Evolutionary conservation across 495 filamentous ascomycete genomes (phyloP), one percentile per base, ranked within the genome.

Genomic region (Aspergillus carlsbadensis): DNA sequence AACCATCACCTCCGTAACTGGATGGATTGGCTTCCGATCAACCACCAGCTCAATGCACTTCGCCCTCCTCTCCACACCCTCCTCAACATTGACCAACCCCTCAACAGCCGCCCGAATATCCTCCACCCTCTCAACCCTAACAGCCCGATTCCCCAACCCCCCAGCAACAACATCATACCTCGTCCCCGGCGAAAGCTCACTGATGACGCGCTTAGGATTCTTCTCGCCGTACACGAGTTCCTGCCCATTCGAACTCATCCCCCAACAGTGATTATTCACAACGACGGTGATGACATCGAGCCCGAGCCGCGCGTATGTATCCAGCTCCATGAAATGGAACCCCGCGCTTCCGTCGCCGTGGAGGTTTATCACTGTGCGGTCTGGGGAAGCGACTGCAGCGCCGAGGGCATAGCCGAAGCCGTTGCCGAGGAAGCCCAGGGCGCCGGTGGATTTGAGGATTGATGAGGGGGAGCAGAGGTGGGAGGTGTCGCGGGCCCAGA

Each of bases 241-340:
- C 37, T 70, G 67, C 1, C 67, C 64, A 21, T 70, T 67, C 10
- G 52, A 57, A 33, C 64, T 67, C 67, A 70, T 70, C 1, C 67
- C 67, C 67, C 67, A 67, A 17, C 48, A 58, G 18, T 57, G 61
- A 24, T 70, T 67, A 44, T 70, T 70, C 3, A 70, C 59, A 2
- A 70, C 56, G 10, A 70, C 54, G 0, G 67, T 70, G 42, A 70
- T 20, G 15, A 70, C 58, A 40, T 63, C 54, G 35, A 70, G 41
- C 7, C 59, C 48, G 43, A 67, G 57, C 18, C 67, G 39, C 34
- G 60, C 62, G 41, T 62, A 70, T 20, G 67, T 67, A 29, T 70
- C 67, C 1, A 70, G 58, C 39, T 70, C 67, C 64, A 67, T 65
- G 17, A 70, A 40, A 24, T 70, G 64, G 24, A 70, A 67, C 1